These are phyloP conservation scores for Epichloe sp. DNA, from an alignment of 2,329 filamentous ascomycete species.

Conservation along the genomic window DNA sequence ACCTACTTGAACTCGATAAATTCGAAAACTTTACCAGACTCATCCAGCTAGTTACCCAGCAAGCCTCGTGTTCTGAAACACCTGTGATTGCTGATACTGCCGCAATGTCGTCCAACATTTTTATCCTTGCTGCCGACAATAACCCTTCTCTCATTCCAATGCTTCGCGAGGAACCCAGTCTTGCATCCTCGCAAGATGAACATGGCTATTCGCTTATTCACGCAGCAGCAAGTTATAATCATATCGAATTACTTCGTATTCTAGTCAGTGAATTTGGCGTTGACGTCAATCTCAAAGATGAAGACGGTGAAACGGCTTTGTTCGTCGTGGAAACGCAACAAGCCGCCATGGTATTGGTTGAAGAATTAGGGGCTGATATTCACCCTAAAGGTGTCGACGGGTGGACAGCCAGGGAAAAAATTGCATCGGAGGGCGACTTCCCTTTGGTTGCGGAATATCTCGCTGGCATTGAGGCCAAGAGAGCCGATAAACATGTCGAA, in stretches of 20 bases:
- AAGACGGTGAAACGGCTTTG: conserved; percentile 87
- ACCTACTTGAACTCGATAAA: too few relatives aligned
- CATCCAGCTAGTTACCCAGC: too few relatives aligned
- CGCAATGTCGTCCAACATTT: conserved; percentile 40
- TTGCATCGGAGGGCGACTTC: conserved; percentile 65
- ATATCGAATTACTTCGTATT: conserved; percentile 63
- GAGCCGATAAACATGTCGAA: conserved; percentile 17
- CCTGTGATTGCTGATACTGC: neutral
- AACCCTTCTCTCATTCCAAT: conserved; percentile 59
- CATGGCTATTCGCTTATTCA: conserved; percentile 93
- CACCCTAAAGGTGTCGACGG: conserved; percentile 58
- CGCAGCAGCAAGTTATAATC: conserved; percentile 84
- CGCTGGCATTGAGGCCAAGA: conserved; percentile 17
- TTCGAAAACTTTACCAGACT: too few relatives aligned
- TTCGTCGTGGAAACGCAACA: conserved; percentile 79
- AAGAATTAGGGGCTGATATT: conserved; percentile 64
- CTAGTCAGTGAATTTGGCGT: conserved; percentile 68
- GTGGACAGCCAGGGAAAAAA: conserved; percentile 67
- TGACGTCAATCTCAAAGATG: conserved; percentile 69
- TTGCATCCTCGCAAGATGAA: conserved; percentile 71
- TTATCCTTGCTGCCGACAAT: conserved; percentile 72
- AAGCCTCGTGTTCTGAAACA: too few relatives aligned
- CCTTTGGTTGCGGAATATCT: conserved; percentile 66
- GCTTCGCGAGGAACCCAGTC: conserved; percentile 58
- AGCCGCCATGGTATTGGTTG: conserved; percentile 65